These are phyloP conservation scores for Solanum raphanifolium DNA, from an alignment of 257 asterid genomes.

Conservation along the genomic window DNA sequence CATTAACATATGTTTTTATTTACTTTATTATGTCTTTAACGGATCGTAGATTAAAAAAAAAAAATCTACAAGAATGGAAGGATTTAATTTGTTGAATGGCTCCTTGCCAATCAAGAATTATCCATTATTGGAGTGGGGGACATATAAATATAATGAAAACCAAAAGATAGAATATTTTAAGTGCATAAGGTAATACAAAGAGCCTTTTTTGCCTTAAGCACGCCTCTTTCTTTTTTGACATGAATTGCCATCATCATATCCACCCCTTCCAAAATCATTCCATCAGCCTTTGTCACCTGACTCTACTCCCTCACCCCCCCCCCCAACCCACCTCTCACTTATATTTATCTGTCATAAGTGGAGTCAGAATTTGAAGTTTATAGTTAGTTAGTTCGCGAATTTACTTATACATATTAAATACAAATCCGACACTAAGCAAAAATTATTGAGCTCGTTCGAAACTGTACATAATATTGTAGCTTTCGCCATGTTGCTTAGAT, in stretches of 20 bases:
- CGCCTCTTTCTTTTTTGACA: constrained; percentile 46
- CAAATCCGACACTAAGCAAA: not conserved
- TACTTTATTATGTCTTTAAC: not conserved
- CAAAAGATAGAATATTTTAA: not conserved
- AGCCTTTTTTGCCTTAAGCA: constrained; percentile 28
- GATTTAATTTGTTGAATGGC: not conserved
- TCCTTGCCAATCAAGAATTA: not conserved
- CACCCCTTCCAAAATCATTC: constrained; percentile 35
- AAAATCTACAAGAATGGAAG: not conserved
- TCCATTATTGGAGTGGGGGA: constrained; percentile 32
- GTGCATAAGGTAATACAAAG: not conserved
- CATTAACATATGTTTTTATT: not conserved
- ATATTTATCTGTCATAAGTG: not conserved
- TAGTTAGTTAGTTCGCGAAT: not conserved
- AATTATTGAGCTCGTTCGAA: not conserved
- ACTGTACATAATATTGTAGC: not conserved
- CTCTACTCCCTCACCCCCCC: not conserved
- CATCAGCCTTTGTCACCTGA: constrained; percentile 17
- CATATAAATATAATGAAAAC: constrained; percentile 16
- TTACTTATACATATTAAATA: not conserved
- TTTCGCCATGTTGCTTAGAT: not conserved
- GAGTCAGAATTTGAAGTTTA: not conserved
- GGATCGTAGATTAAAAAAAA: too few relatives aligned
- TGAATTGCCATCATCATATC: constrained; percentile 34
- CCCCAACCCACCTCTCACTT: not conserved